These are phyloP conservation scores for Monascus ruber DNA, from an alignment of 2,329 filamentous ascomycete genomes.

Conservation along the genomic window DNA sequence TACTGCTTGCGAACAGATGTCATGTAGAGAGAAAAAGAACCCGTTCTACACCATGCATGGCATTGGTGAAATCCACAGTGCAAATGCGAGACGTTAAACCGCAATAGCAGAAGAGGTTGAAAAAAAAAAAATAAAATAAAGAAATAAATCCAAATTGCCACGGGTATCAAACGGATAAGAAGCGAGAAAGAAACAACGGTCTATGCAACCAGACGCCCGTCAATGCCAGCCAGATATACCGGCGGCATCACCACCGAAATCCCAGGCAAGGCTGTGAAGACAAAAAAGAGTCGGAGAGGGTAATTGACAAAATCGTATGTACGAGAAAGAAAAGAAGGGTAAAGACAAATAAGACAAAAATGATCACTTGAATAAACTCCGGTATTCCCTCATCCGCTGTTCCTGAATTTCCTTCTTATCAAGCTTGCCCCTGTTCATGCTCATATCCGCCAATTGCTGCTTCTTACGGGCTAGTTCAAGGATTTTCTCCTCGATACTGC, in stretches of 20 bases:
- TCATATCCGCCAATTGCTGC: conserved; percentile 76
- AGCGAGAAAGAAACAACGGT: conserved; percentile 2
- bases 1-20: not conserved
- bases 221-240: no score
- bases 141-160: conserved; percentile 4
- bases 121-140: conserved; percentile 4
- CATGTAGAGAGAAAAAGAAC: conserved; percentile 1
- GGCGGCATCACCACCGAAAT: not conserved
- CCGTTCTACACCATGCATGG: conserved; percentile 2
- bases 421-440: conserved; percentile 57
- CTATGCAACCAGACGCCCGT: not conserved
- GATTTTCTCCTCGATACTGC: conserved; percentile 93
- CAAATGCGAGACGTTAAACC: conserved; percentile 1
- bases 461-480: conserved; percentile 83
- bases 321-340: conserved; percentile 1
- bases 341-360: not conserved
- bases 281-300: conserved; percentile 1
- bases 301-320: no score
- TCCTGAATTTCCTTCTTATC: conserved; percentile 52
- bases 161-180: conserved; percentile 8
- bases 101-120: conserved; percentile 2
- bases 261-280: conserved; percentile 2
- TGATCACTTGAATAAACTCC: conserved; percentile 43
- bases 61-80: conserved; percentile 1
- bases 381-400: conserved; percentile 51